These are phyloP conservation scores for Staphylotrichum tortipilum DNA, from an alignment of 495 filamentous ascomycete species.

Conservation along the genomic window DNA sequence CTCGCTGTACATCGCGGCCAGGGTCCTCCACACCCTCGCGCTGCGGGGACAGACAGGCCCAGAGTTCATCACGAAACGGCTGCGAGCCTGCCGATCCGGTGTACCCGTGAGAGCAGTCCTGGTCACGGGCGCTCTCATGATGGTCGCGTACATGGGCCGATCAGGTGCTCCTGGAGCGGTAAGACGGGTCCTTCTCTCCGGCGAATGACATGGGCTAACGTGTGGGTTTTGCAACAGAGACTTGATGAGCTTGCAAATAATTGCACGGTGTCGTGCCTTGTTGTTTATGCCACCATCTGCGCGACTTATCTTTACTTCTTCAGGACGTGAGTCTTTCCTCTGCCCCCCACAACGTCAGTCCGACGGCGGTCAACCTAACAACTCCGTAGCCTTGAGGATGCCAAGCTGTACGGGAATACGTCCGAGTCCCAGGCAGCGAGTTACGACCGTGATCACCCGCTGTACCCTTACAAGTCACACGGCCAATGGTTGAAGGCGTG, in stretches of 20 bases:
- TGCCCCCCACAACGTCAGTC: not conserved
- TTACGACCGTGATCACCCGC: conserved; percentile 35
- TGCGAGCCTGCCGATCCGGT: conserved; percentile 32
- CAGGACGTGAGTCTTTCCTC: conserved; percentile 24
- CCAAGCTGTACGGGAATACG: conserved; percentile 25
- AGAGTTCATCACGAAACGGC: conserved; percentile 28
- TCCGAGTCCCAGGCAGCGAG: conserved; percentile 28
- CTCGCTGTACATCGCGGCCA: conserved; percentile 37
- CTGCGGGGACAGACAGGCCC: conserved; percentile 30
- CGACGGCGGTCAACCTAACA: not conserved
- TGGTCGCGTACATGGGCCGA: conserved; percentile 41
- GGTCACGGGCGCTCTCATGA: conserved; percentile 33
- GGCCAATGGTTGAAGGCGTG: conserved; percentile 38
- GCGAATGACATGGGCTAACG: not conserved
- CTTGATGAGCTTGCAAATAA: conserved; percentile 37
- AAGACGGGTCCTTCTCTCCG: not conserved
- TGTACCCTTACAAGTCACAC: conserved; percentile 42
- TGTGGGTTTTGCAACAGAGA: conserved; percentile 9
- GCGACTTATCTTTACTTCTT: conserved; percentile 36
- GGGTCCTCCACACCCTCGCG: conserved; percentile 41
- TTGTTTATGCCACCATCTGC: conserved; percentile 39
- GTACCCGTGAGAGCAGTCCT: conserved; percentile 44
- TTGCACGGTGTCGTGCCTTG: conserved; percentile 36
- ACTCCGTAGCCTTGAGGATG: conserved; percentile 21
- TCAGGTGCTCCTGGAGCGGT: conserved; percentile 30